Percentiles rank a stretch among this genome's conserved stretches.
phyloP scores from a whole-genome alignment of 306 rosid species.

The Quercus bicolor region DNA sequence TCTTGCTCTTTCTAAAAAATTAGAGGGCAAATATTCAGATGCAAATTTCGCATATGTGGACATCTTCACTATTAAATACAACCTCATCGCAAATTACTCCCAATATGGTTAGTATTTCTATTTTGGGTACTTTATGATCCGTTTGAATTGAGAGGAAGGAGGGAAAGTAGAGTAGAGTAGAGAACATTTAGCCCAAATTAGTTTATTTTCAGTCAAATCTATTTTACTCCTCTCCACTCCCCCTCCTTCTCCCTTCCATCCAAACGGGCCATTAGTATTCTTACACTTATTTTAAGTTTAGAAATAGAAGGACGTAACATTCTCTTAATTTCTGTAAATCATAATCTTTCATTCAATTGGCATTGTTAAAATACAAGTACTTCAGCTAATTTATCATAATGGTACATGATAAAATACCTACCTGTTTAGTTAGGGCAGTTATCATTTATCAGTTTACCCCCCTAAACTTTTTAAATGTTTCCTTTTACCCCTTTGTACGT shows the following conservation, averaged over 20 bases:
- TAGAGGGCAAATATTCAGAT: conserved; percentile 66
- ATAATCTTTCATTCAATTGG: background rate
- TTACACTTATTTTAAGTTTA: background rate
- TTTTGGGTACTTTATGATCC: background rate
- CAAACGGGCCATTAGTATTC: background rate
- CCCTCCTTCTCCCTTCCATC: too few relatives aligned
- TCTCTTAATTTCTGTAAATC: background rate
- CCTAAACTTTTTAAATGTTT: too few relatives aligned
- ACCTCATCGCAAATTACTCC: conserved; percentile 64
- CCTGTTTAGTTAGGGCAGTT: too few relatives aligned
- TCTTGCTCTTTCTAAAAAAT: conserved; percentile 62
- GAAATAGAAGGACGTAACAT: background rate
- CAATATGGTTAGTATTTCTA: conserved; percentile 50
- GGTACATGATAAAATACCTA: too few relatives aligned
- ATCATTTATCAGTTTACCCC: too few relatives aligned
- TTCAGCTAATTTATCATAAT: too few relatives aligned
- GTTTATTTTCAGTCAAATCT: too few relatives aligned
- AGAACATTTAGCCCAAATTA: too few relatives aligned
- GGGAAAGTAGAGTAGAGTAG: too few relatives aligned
- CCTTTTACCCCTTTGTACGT: too few relatives aligned
- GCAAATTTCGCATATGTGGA: conserved; percentile 66
- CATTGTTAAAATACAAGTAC: background rate
- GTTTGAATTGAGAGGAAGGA: too few relatives aligned
- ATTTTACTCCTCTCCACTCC: too few relatives aligned
- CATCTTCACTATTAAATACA: conserved; percentile 63